A percentile compares a stretch with the other conserved stretches of the same genome.
These are phyloP conservation scores for Pyrus betulifolia DNA, from an alignment of 306 rosid genomes.

Conservation along the genomic window DNA sequence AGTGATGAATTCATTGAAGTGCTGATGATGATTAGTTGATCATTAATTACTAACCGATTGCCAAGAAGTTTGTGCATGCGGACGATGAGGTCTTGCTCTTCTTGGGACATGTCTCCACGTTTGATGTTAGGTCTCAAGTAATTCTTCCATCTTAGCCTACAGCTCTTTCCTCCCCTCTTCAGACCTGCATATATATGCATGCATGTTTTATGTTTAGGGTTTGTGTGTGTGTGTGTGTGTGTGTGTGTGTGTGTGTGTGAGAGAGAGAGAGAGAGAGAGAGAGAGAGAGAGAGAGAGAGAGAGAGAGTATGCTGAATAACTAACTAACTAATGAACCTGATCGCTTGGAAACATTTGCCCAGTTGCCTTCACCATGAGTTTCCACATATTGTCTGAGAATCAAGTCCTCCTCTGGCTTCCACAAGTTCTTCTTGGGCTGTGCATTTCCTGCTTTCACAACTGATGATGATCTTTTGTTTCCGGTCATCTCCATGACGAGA, in stretches of 20 bases:
- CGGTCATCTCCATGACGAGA: neutral
- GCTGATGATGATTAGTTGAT: neutral
- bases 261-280: neutral
- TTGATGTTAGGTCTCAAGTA: constrained; percentile 60
- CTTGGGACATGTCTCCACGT: constrained; percentile 58
- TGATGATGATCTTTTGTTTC: neutral
- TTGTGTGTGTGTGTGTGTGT: neutral
- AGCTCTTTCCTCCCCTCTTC: constrained; percentile 62
- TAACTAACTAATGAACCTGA: constrained; percentile 26
- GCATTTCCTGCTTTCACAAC: neutral
- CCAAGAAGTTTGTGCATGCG: constrained; percentile 70
- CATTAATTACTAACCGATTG: constrained; percentile 34
- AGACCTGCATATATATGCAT: constrained; percentile 22
- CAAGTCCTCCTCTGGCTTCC: constrained; percentile 70
- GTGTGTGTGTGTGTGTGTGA: neutral
- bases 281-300: neutral
- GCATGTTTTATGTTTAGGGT: neutral
- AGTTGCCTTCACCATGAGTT: constrained; percentile 66
- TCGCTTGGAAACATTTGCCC: constrained; percentile 52
- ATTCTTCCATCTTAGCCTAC: constrained; percentile 70
- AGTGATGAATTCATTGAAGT: neutral
- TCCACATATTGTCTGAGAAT: constrained; percentile 47
- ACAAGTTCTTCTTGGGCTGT: constrained; percentile 36
- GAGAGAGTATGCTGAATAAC: neutral
- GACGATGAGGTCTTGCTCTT: constrained; percentile 60